A percentile compares a stretch with the other conserved stretches of the same genome.
Evolutionary conservation across 2,329 filamentous ascomycete species (phyloP).

Genomic region (Beauveria australis): DNA sequence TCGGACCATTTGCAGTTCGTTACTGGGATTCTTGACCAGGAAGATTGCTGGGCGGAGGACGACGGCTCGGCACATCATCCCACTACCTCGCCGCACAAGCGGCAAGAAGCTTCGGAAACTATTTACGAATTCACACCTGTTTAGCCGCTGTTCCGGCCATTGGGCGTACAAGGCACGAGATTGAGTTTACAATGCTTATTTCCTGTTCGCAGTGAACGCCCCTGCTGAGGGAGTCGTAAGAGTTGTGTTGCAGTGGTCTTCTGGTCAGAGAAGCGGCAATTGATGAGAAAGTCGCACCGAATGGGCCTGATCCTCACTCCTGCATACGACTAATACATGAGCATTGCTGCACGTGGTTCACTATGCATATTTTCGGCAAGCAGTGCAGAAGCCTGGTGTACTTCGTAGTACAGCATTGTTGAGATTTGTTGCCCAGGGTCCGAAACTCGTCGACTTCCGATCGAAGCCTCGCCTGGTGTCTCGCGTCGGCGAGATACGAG

Average conservation of each 20-base stretch:
- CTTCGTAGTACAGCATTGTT: neutral
- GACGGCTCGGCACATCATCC: neutral
- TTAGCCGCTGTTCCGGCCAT: no score
- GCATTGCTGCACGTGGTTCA: neutral
- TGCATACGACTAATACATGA: neutral
- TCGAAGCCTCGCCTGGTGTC: neutral
- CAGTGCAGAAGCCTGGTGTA: neutral
- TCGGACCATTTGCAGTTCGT: constrained; percentile 1
- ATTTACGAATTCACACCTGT: no score
- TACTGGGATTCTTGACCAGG: neutral
- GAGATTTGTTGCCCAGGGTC: neutral
- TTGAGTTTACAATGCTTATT: no score
- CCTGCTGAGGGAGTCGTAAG: no score
- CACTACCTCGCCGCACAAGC: neutral
- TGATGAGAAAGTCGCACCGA: neutral
- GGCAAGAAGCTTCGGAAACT: neutral
- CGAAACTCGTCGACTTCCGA: neutral
- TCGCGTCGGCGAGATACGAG: neutral
- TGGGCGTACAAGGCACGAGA: no score
- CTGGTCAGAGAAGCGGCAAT: neutral
- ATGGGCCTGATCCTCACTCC: neutral
- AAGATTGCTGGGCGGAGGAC: neutral
- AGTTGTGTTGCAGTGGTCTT: neutral
- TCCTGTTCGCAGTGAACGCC: no score
- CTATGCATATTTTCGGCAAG: neutral